Evolutionary conservation across 164 flowering plant genomes (phyloP).

Genomic region (Stephania japonica): DNA sequence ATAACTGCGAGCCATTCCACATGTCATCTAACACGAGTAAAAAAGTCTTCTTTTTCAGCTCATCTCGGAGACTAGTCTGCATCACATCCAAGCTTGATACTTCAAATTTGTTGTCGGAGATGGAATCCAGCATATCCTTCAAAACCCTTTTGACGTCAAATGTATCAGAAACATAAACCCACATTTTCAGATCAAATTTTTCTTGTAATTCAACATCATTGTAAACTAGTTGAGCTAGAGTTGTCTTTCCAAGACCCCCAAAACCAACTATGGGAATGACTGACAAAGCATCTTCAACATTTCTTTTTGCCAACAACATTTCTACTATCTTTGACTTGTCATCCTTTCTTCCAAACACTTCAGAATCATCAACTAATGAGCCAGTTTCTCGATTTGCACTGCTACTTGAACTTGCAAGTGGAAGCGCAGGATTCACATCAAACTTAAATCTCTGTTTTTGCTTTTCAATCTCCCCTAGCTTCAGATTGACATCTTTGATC

Average conservation of each 20-base stretch:
- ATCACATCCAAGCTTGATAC: too few relatives aligned
- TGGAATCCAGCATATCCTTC: neutral
- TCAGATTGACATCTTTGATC: neutral
- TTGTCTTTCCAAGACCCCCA: conserved; percentile 56
- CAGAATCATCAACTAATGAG: too few relatives aligned
- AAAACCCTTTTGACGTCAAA: conserved; percentile 4
- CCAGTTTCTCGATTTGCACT: too few relatives aligned
- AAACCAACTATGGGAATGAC: conserved; percentile 39
- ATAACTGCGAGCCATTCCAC: too few relatives aligned
- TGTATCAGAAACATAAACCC: conserved; percentile 16
- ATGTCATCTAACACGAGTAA: too few relatives aligned
- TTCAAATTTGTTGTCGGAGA: too few relatives aligned
- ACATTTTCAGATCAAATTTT: neutral
- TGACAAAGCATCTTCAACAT: conserved; percentile 1
- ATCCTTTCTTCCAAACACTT: too few relatives aligned
- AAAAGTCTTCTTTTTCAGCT: too few relatives aligned
- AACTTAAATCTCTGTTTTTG: neutral
- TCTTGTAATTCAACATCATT: conserved; percentile 21
- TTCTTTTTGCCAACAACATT: too few relatives aligned
- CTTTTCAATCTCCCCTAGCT: neutral
- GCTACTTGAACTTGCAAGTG: neutral
- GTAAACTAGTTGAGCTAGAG: conserved; percentile 36
- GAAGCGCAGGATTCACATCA: neutral
- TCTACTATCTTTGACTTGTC: too few relatives aligned
- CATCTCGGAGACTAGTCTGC: too few relatives aligned